Conservation (phyloP, 179 eudicot species). For the Spinacia oleracea region DNA sequence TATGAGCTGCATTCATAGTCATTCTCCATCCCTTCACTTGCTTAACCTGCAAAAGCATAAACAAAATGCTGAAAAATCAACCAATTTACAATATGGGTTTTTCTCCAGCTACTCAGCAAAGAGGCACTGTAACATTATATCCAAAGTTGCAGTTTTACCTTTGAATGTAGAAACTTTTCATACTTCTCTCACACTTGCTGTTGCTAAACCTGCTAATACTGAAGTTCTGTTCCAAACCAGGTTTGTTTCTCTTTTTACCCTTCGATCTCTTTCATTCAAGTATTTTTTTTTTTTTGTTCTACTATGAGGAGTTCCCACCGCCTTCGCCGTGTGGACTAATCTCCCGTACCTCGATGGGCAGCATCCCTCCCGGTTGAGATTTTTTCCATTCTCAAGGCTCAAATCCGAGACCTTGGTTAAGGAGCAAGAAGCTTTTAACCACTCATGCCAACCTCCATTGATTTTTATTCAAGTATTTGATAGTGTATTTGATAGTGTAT, state of each 20-base stretch:
- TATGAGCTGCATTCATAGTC: conserved; percentile 24
- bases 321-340: too few species aligned
- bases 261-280: not conserved
- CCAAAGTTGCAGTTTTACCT: conserved; percentile 10
- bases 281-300: too few species aligned
- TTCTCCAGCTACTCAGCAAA: conserved; percentile 8
- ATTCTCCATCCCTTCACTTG: conserved; percentile 12
- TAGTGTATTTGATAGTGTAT: too few species aligned
- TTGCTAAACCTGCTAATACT: conserved; percentile 28
- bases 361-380: too few species aligned
- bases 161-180: conserved; percentile 16
- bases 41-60: conserved; percentile 2
- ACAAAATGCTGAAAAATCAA: not conserved
- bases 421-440: too few species aligned
- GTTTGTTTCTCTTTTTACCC: conserved; percentile 4
- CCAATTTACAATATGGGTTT: conserved; percentile 4
- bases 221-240: conserved; percentile 21
- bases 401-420: too few species aligned
- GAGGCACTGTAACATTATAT: not conserved
- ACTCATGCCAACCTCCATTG: too few species aligned
- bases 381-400: too few species aligned
- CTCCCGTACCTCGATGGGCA: too few species aligned
- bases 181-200: conserved; percentile 23
- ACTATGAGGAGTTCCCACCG: too few species aligned
- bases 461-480: too few species aligned